phyloP scores from a whole-genome alignment of 2,329 filamentous ascomycete genomes.

The Mycogone perniciosa region DNA sequence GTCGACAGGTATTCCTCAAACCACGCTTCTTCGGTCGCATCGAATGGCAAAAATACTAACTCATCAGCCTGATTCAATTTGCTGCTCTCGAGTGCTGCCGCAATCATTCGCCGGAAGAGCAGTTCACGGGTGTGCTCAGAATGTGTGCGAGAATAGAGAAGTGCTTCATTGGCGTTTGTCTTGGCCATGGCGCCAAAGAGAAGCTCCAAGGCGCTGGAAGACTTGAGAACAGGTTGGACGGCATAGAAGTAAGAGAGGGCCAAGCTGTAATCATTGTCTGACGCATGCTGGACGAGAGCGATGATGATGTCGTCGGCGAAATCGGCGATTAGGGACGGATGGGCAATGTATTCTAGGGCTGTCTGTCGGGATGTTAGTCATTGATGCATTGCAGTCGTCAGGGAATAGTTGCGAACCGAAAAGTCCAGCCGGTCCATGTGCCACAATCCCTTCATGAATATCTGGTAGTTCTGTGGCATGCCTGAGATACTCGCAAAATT shows the following conservation, averaged over 20 bases:
- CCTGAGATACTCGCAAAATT: slow-evolving; percentile 56
- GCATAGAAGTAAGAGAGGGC: slow-evolving; percentile 74
- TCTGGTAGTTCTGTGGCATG: slow-evolving; percentile 68
- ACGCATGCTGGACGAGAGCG: slow-evolving; percentile 56
- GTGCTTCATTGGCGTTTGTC: slow-evolving; percentile 64
- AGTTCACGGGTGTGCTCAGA: slow-evolving; percentile 54
- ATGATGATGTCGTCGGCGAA: slow-evolving; percentile 78
- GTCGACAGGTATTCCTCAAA: slow-evolving; percentile 61
- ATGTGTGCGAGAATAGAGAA: slow-evolving; percentile 64
- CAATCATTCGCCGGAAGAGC: slow-evolving; percentile 62
- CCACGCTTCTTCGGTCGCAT: slow-evolving; percentile 64
- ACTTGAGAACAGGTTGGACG: slow-evolving; percentile 65
- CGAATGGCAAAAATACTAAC: slow-evolving; percentile 67
- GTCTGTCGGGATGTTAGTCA: slow-evolving; percentile 31
- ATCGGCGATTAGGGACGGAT: slow-evolving; percentile 72
- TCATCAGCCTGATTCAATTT: slow-evolving; percentile 52
- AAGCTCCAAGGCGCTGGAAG: slow-evolving; percentile 52
- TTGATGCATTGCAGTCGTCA: background rate
- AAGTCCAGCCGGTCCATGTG: slow-evolving; percentile 68
- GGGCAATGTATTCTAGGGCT: slow-evolving; percentile 69
- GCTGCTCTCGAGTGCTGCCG: slow-evolving; percentile 44
- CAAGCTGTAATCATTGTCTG: slow-evolving; percentile 54
- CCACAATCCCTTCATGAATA: slow-evolving; percentile 79
- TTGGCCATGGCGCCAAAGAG: slow-evolving; percentile 64
- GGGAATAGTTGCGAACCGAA: slow-evolving; percentile 35